Conservation (phyloP, 176 grass and related monocot species). For the Pontederia paniculata region DNA sequence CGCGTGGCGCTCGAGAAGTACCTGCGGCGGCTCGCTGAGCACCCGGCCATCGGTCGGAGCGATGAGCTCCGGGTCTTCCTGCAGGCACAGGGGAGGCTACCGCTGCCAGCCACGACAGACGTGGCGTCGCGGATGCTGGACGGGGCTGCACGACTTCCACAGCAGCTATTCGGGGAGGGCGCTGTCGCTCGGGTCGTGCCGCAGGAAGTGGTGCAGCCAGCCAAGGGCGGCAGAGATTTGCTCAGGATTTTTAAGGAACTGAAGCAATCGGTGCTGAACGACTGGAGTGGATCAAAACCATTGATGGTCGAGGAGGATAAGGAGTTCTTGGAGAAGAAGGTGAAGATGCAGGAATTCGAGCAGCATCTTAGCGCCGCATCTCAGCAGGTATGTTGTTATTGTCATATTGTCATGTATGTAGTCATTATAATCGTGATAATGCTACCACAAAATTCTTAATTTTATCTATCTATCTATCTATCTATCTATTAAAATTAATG, state of each 20-base stretch:
- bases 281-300: background rate
- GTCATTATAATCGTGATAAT: no score
- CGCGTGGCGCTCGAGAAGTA: conserved; percentile 63
- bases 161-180: background rate
- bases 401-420: no score
- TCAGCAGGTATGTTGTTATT: background rate
- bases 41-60: conserved; percentile 61
- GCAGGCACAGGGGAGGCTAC: background rate
- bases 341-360: background rate
- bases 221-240: background rate
- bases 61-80: conserved; percentile 35
- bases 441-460: no score
- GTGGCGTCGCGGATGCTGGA: background rate
- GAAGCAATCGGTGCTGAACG: background rate
- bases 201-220: background rate
- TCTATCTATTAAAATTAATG: no score
- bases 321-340: conserved; percentile 3
- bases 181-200: background rate
- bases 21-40: conserved; percentile 62
- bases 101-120: background rate
- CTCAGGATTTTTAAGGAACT: background rate
- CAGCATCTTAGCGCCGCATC: background rate
- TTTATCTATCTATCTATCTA: no score
- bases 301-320: background rate
- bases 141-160: background rate